Conservation (phyloP, 1,139 yeast genomes). For the Yamadazyma songkhlaensis region DNA sequence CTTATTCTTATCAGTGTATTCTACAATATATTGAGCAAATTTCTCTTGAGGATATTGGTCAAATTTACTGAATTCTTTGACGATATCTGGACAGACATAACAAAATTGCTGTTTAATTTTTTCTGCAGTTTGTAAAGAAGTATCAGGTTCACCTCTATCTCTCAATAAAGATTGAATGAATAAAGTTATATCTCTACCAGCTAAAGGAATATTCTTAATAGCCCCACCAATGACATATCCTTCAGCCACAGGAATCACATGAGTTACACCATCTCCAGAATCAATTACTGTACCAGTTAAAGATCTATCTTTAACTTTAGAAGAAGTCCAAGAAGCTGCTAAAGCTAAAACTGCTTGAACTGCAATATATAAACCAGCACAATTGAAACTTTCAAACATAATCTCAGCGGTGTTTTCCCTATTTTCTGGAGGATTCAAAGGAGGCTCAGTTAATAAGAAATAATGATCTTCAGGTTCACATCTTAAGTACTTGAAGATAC, state of each 20-base stretch:
- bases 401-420: conserved; percentile 98
- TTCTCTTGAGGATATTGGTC: conserved; percentile 88
- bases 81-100: conserved; percentile 96
- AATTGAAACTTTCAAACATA: conserved; percentile 97
- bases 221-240: conserved; percentile 98
- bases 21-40: conserved; percentile 90
- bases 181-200: conserved; percentile 95
- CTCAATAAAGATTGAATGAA: conserved; percentile 91
- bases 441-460: conserved; percentile 94
- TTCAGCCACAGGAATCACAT: conserved; percentile 98
- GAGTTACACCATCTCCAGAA: conserved; percentile 97
- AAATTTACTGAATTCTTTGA: conserved; percentile 90
- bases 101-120: conserved; percentile 94
- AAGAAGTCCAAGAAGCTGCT: conserved; percentile 98
- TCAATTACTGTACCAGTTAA: conserved; percentile 98
- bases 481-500: conserved; percentile 90
- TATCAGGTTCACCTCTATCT: conserved; percentile 95
- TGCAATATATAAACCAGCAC: conserved; percentile 97
- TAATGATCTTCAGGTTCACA: conserved; percentile 99
- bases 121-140: conserved; percentile 93
- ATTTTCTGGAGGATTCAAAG: conserved; percentile 97
- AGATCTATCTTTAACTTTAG: conserved; percentile 92
- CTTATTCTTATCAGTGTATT: conserved; percentile 67
- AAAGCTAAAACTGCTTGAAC: conserved; percentile 98
- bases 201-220: conserved; percentile 94